Base-by-base conservation (phyloP, 305 asterid species). In the Plantago rigida region DNA sequence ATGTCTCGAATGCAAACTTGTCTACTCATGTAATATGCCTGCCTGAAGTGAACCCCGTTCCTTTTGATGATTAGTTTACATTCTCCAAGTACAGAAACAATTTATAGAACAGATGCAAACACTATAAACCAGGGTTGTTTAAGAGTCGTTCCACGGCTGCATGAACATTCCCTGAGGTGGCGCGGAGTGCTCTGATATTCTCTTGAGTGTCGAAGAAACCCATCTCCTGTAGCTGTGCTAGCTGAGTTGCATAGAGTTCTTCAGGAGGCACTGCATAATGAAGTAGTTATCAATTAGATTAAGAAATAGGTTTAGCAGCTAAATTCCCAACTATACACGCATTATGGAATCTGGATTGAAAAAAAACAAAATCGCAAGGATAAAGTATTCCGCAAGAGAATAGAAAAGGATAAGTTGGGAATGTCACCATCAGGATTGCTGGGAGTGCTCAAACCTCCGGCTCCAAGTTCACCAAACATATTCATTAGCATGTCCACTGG, bases 111-210 rank as follows among this genome's bases (percentile, higher is more conserved):
- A 63, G 59, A 55, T 29, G 39, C 26, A 4, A 24, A 59, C 24
- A 67, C 69, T 76, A 75, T 50, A 55, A 73, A 51, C 77, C 78
- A 8, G 67, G 67, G 64, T 74, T 74, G 29, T 81, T 84, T 76
- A 83, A 41, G 61, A 83, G 84, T 10, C 84, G 78, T 57, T 83
- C 84, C 5, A 83, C 86, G 1, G 89, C 89, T 6, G 84, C 89
- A 60, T 83, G 82, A 46, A 83, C 83, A 59, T 83, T 80, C 56
- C 89, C 89, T 1, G 81, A 57, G 14, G 86, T 74, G 13, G 89
- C 89, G 9, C 73, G 72, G 47, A 80, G 79, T 0, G 89, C 89
- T 72, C 82, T 73, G 61, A 82, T 80, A 45, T 80, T 78, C 63
- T 83, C 86, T 66, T 78, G 78, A 9, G 86, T 76, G 68, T 80